Evolutionary conservation across 345 rosid species (phyloP).

Genomic region (Hibiscus trionum): DNA sequence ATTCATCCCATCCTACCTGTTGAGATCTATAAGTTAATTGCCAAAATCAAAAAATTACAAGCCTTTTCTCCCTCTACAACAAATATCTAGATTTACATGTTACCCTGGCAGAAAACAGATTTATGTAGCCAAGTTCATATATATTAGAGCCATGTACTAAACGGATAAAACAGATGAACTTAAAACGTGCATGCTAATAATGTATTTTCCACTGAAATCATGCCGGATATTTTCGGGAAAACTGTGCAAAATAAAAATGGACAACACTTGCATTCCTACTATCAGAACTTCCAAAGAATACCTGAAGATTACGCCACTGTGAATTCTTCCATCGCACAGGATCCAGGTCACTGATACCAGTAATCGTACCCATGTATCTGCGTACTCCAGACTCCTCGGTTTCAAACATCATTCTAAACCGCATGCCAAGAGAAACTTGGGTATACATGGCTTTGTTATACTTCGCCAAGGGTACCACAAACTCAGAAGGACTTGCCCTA

Average conservation of each 20-base stretch:
- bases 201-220: not conserved
- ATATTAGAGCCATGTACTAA: not conserved
- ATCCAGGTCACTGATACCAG: conserved; percentile 83
- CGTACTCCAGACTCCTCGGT: conserved; percentile 95
- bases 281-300: conserved; percentile 17
- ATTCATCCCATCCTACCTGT: conserved; percentile 99
- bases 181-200: not conserved
- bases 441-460: conserved; percentile 79
- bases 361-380: conserved; percentile 93
- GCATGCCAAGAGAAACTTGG: conserved; percentile 89
- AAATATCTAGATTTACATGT: not conserved
- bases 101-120: not conserved
- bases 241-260: not conserved
- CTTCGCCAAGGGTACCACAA: conserved; percentile 94
- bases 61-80: not conserved
- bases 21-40: conserved; percentile 4
- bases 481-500: conserved; percentile 95
- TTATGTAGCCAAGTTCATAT: not conserved
- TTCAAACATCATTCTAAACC: conserved; percentile 98
- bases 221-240: not conserved
- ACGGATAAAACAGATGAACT: not conserved
- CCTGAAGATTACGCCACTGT: conserved; percentile 99
- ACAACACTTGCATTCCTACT: not conserved
- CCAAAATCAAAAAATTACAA: not conserved
- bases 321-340: conserved; percentile 86